Percentiles rank a stretch among this genome's conserved stretches.
Conservation (phyloP, 768 basidiomycete species). For the Dacryopinax primogenitus region DNA sequence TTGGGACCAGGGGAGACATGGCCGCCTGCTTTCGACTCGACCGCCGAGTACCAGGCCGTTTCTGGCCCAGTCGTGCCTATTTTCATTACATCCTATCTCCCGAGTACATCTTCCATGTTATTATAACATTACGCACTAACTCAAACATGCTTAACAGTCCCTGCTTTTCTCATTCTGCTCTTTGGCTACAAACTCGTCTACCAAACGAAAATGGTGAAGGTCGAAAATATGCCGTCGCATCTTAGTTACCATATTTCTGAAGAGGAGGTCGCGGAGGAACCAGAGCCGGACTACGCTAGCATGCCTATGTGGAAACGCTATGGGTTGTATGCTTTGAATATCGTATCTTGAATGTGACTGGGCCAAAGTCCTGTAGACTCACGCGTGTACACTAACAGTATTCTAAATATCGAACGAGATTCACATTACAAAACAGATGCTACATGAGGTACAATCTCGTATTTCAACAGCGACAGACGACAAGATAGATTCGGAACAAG, state of each 20-base stretch:
- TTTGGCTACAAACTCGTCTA: conserved; percentile 19
- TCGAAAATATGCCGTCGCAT: conserved; percentile 13
- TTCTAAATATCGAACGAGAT: too few relatives aligned
- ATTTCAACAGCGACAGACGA: too few relatives aligned
- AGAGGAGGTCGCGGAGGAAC: not conserved
- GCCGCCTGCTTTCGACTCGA: not conserved
- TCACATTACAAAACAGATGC: too few relatives aligned
- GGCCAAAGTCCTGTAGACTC: too few relatives aligned
- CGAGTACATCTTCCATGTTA: not conserved
- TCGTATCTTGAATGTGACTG: too few relatives aligned
- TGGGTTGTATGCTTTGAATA: not conserved
- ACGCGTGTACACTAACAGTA: too few relatives aligned
- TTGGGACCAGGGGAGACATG: not conserved
- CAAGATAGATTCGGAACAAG: too few relatives aligned
- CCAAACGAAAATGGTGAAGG: conserved; percentile 7
- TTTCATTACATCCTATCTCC: conserved; percentile 13
- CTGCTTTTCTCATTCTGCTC: conserved; percentile 15
- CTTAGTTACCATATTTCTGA: not conserved
- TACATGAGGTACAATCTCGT: too few relatives aligned
- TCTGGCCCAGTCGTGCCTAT: not conserved
- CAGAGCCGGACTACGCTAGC: not conserved
- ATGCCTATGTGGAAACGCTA: not conserved
- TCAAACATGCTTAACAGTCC: too few relatives aligned
- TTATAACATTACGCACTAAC: not conserved
- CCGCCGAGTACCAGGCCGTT: not conserved